Percentiles rank a stretch among this genome's conserved stretches.
phyloP scores from a whole-genome alignment of 2,329 filamentous ascomycete species.

The Colletotrichum echinochloae region DNA sequence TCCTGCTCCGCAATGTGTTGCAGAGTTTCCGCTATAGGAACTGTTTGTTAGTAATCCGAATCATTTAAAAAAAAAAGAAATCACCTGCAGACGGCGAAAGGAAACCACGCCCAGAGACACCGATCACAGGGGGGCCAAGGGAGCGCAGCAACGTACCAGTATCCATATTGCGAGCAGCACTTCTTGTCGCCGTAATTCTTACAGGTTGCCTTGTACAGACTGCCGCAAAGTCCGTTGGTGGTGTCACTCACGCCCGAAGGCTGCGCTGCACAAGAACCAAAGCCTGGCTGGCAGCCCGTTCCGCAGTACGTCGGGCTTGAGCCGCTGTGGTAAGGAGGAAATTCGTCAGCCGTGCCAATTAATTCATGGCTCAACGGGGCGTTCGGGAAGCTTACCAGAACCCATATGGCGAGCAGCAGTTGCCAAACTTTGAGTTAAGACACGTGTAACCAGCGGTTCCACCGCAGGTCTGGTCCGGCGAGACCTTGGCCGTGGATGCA shows the following conservation, averaged over 20 bases:
- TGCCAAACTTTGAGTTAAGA: conserved; percentile 50
- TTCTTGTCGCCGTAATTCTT: conserved; percentile 47
- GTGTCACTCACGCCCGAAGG: conserved; percentile 45
- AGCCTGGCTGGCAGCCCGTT: conserved; percentile 53
- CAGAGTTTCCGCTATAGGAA: conserved; percentile 45
- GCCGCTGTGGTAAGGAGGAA: conserved; percentile 45
- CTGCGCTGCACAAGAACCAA: conserved; percentile 49
- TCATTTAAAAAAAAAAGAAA: not conserved
- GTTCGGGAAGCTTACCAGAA: conserved; percentile 50
- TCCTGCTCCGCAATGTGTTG: conserved; percentile 48
- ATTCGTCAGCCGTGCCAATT: conserved; percentile 32
- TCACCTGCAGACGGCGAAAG: not conserved
- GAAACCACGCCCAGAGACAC: conserved; percentile 2
- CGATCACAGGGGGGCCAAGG: not conserved
- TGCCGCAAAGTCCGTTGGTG: conserved; percentile 53
- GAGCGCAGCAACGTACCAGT: conserved; percentile 47
- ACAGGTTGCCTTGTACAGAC: conserved; percentile 49
- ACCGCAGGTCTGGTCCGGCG: conserved; percentile 53
- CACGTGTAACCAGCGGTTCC: conserved; percentile 52
- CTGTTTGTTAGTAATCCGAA: conserved; percentile 24
- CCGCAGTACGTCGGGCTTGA: conserved; percentile 50
- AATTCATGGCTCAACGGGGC: not conserved
- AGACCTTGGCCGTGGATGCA: conserved; percentile 43
- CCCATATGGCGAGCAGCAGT: conserved; percentile 57
- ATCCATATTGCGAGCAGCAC: conserved; percentile 54